phyloP scores from a whole-genome alignment of 2,329 filamentous ascomycete species.

The Neonectria coccinea region DNA sequence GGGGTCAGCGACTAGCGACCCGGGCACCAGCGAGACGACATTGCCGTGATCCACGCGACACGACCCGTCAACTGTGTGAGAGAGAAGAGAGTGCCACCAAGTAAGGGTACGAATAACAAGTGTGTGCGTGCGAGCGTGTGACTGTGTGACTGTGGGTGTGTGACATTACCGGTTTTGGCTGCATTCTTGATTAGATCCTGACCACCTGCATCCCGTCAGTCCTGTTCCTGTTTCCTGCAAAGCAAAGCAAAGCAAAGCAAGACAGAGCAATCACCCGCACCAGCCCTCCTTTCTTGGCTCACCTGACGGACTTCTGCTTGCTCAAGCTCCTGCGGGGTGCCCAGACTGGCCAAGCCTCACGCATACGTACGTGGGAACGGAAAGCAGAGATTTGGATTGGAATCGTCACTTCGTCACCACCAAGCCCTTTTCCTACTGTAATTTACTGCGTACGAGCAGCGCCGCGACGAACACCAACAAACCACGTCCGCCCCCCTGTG shows the following conservation, averaged over 20 bases:
- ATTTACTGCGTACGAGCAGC: conserved; percentile 19
- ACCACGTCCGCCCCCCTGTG: conserved; percentile 1
- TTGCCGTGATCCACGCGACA: conserved; percentile 16
- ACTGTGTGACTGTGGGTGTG: conserved; percentile 8
- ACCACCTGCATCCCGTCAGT: conserved; percentile 15
- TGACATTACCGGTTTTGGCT: conserved; percentile 21
- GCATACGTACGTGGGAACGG: conserved; percentile 10
- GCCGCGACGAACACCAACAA: conserved; percentile 1
- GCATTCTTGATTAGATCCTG: conserved; percentile 6
- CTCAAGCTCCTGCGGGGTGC: not conserved
- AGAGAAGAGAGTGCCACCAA: conserved; percentile 7
- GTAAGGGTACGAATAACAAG: not conserved
- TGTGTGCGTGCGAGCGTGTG: not conserved
- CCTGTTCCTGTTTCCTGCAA: conserved; percentile 4
- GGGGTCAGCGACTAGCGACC: conserved; percentile 22
- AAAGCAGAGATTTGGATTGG: not conserved
- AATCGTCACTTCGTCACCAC: conserved; percentile 1
- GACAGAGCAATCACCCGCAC: not conserved
- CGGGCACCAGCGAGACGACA: conserved; percentile 10
- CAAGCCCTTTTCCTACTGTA: not conserved
- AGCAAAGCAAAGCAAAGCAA: not conserved
- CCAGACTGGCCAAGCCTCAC: conserved; percentile 10
- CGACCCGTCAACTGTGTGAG: conserved; percentile 12
- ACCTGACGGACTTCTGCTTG: not conserved
- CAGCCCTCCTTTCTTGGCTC: not conserved